Evolutionary conservation across 768 basidiomycete genomes (phyloP), one percentile per base, ranked within the genome.

Genomic region (Mycena filopes): DNA sequence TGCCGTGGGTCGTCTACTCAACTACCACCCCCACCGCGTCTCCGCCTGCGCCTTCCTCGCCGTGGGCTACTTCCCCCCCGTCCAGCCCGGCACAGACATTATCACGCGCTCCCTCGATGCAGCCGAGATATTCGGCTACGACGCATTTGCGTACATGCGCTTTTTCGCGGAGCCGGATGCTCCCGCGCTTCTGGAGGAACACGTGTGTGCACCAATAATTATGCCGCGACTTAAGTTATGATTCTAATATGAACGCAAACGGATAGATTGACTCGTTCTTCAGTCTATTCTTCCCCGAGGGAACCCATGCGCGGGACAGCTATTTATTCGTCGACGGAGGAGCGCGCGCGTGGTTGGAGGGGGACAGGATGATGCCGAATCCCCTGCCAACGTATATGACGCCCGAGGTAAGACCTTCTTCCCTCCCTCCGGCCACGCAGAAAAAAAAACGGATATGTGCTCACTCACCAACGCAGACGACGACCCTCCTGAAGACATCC

Each of bases 21-120:
- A 79, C 61, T 71, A 74, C 47, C 74, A 78, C 62, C 73, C 76
- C n/a, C 76, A 80, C 26, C 77, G 82, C 15, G 81, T 84, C 68
- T 29, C 76, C 29, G 84, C 74, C 1, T 81, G 77, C 50, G 82
- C 73, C 2, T 84, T 81, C 68, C 69, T 84, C 15, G 74, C 77
- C 8, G 72, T 81, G 6, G 72, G 76, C 5, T 83, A 83, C 31
- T 5, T 1, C 66, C n/a, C 69, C 1, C 66, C 75, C 15, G 3
- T 81, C 2, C 1, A 11, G 18, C 26, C 26, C 15, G 25, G 25
- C 20, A 16, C 47, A 26, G 47, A 48, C 47, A 25, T 23, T 29
- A 15, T 16, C 20, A 12, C 47, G 16, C 47, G 47, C 10, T 36
- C 36, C 15, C 26, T 80, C 1, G 65, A 58, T 23, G 20, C 29